phyloP scores from a whole-genome alignment of 2,329 filamentous ascomycete species.

The Orbilia ellipsospora region DNA sequence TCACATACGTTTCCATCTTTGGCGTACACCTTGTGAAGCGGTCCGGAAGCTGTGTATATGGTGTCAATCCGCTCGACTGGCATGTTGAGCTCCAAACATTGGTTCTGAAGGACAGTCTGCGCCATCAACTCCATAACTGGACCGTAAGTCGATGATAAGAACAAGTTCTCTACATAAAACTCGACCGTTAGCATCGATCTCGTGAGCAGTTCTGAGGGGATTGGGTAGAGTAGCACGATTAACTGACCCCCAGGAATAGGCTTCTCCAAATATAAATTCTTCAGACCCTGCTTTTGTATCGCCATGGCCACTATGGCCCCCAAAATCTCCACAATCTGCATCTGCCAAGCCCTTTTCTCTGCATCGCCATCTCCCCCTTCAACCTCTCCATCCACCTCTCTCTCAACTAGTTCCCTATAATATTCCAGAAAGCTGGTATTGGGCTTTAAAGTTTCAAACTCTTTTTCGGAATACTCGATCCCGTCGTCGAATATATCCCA shows the following conservation, averaged over 20 bases:
- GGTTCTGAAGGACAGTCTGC: slow-evolving; percentile 68
- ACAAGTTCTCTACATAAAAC: slow-evolving; percentile 65
- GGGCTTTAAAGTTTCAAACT: slow-evolving; percentile 62
- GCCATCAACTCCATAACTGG: slow-evolving; percentile 71
- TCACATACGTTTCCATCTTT: slow-evolving; percentile 65
- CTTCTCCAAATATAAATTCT: slow-evolving; percentile 82
- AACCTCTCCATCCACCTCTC: slow-evolving; percentile 58
- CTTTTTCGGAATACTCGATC: slow-evolving; percentile 73
- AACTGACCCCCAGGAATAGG: slow-evolving; percentile 75
- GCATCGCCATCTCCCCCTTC: slow-evolving; percentile 40
- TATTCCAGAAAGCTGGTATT: slow-evolving; percentile 55
- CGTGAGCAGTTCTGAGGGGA: slow-evolving; percentile 59
- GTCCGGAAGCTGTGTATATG: slow-evolving; percentile 20
- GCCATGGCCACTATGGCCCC: slow-evolving; percentile 77
- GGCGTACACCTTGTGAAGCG: slow-evolving; percentile 49
- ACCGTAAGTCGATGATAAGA: slow-evolving; percentile 71
- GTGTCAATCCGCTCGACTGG: slow-evolving; percentile 65
- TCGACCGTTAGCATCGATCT: slow-evolving; percentile 4
- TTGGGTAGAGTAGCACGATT: background rate
- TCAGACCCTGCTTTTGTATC: slow-evolving; percentile 74
- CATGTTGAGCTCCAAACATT: slow-evolving; percentile 68
- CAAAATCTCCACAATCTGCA: slow-evolving; percentile 72
- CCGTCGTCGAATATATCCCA: slow-evolving; percentile 77
- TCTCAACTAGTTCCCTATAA: slow-evolving; percentile 63
- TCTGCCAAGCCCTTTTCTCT: slow-evolving; percentile 43